Conservation (phyloP, 495 filamentous ascomycete species). For the Niebla homalea region DNA sequence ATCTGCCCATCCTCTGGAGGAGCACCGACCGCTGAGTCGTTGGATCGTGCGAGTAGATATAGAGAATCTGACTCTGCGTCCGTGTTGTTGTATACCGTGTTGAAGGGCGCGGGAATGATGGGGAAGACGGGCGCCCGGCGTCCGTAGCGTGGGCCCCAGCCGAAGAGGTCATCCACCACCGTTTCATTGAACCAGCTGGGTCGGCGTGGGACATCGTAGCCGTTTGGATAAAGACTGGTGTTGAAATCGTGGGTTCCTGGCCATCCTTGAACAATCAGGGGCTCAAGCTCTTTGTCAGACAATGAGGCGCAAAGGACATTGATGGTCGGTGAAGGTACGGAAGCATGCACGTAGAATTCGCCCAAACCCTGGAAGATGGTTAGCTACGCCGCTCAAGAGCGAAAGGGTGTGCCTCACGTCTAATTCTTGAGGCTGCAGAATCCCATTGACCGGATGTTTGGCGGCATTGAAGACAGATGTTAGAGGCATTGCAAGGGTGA, state of each 20-base stretch:
- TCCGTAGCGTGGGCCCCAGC: slow-evolving; percentile 38
- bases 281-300: slow-evolving; percentile 39
- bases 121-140: slow-evolving; percentile 50
- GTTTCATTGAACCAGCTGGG: slow-evolving; percentile 41
- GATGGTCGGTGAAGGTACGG: slow-evolving; percentile 48
- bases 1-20: slow-evolving; percentile 4
- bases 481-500: slow-evolving; percentile 64
- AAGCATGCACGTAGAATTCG: slow-evolving; percentile 49
- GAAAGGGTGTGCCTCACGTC: slow-evolving; percentile 10
- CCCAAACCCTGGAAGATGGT: slow-evolving; percentile 39
- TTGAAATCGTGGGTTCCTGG: slow-evolving; percentile 31
- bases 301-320: slow-evolving; percentile 60
- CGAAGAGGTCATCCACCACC: slow-evolving; percentile 54
- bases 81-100: slow-evolving; percentile 55
- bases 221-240: slow-evolving; percentile 19
- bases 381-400: not conserved
- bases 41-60: slow-evolving; percentile 41
- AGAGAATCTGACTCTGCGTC: slow-evolving; percentile 10
- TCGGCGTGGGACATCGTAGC: slow-evolving; percentile 5
- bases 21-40: slow-evolving; percentile 11
- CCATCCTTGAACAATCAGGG: slow-evolving; percentile 49
- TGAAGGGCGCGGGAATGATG: slow-evolving; percentile 44
- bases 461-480: slow-evolving; percentile 50
- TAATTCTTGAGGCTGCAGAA: slow-evolving; percentile 52
- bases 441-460: slow-evolving; percentile 41